phyloP scores from a whole-genome alignment of 1,284 basidiomycete species.

The Peniophora sp. region DNA sequence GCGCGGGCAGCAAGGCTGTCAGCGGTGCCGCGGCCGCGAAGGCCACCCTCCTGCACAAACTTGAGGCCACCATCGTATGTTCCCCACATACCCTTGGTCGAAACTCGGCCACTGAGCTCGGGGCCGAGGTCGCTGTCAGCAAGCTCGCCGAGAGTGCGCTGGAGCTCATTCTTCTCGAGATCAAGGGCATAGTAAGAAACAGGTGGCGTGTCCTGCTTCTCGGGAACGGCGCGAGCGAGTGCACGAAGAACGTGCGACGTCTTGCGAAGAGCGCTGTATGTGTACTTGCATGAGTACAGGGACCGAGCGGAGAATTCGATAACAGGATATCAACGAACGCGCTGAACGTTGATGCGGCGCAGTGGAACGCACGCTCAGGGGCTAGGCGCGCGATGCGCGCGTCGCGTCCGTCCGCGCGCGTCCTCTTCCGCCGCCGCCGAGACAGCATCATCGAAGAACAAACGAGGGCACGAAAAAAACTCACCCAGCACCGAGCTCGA shows the following conservation, averaged over 20 bases:
- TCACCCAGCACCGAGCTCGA: conserved; percentile 88
- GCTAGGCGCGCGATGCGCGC: background rate
- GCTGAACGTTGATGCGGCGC: background rate
- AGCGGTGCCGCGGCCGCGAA: conserved; percentile 23
- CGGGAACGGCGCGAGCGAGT: conserved; percentile 46
- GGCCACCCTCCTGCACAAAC: conserved; percentile 54
- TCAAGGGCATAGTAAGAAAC: conserved; percentile 93
- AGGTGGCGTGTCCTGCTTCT: conserved; percentile 33
- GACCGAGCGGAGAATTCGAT: background rate
- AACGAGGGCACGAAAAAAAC: conserved; percentile 23
- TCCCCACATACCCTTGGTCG: conserved; percentile 79
- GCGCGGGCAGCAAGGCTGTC: conserved; percentile 21
- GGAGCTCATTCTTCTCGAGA: conserved; percentile 81
- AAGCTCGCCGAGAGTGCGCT: conserved; percentile 73
- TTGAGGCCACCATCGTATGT: conserved; percentile 82
- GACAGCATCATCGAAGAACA: background rate
- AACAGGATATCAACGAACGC: background rate
- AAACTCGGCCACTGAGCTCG: conserved; percentile 62
- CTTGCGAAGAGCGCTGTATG: conserved; percentile 76
- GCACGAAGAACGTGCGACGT: conserved; percentile 83
- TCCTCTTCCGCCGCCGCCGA: background rate
- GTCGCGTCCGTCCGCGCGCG: too few relatives aligned
- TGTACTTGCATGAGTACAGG: background rate
- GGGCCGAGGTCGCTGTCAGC: conserved; percentile 54
- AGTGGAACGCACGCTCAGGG: background rate